Evolutionary conservation across 257 asterid species (phyloP).

Genomic region (Solanum ossicruentum): DNA sequence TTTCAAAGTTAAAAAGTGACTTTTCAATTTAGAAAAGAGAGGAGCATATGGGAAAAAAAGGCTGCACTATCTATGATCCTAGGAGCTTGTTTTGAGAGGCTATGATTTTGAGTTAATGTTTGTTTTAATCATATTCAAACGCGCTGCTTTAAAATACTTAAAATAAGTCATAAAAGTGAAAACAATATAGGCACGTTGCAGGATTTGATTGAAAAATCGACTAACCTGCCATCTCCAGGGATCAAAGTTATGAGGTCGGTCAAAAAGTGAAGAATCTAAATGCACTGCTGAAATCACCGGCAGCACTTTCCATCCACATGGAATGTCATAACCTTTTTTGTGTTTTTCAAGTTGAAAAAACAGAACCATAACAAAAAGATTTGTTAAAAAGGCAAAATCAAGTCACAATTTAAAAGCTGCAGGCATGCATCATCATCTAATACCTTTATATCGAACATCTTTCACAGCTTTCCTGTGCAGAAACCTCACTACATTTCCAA

Average conservation of each 20-base stretch:
- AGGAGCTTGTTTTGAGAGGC: no score
- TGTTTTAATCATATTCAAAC: no score
- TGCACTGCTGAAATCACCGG: conserved; percentile 97
- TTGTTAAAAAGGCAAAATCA: background rate
- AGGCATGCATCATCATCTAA: background rate
- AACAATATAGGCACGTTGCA: background rate
- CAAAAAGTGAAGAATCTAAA: conserved; percentile 80
- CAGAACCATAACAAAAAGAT: background rate
- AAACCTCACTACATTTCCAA: conserved; percentile 91
- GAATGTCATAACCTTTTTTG: conserved; percentile 83
- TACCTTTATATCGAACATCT: conserved; percentile 78
- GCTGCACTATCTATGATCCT: background rate
- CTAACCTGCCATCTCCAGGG: conserved; percentile 92
- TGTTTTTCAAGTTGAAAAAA: background rate
- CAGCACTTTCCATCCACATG: conserved; percentile 98
- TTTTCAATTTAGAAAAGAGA: no score
- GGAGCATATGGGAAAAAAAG: background rate
- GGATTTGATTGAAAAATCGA: conserved; percentile 11
- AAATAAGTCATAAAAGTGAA: background rate
- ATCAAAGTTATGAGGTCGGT: conserved; percentile 84
- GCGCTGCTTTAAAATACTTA: no score
- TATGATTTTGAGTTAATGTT: no score
- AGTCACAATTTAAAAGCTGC: background rate
- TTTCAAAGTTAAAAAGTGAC: background rate
- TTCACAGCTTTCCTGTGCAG: conserved; percentile 80